A percentile compares a stretch with the other conserved stretches of the same genome.
Evolutionary conservation across 1,139 yeast species (phyloP).

Genomic region (Blastobotrys raffinosifermentans): DNA sequence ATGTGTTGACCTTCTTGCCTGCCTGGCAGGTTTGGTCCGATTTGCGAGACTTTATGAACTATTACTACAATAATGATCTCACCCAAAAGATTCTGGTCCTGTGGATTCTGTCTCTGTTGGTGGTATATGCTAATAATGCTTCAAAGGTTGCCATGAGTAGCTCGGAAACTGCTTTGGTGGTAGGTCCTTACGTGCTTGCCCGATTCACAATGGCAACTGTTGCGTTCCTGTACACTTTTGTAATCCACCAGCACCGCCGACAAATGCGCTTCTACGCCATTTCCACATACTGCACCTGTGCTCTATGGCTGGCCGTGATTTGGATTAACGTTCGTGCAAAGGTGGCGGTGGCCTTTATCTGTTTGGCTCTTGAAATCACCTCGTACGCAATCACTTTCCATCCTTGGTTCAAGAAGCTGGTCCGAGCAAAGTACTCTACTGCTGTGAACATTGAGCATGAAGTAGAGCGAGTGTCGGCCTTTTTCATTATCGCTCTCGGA

Average conservation of each 20-base stretch:
- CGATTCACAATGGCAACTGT: conserved; percentile 20
- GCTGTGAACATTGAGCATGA: conserved; percentile 65
- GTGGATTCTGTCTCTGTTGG: conserved; percentile 49
- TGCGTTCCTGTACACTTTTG: conserved; percentile 42
- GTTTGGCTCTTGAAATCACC: conserved; percentile 39
- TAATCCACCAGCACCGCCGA: conserved; percentile 47
- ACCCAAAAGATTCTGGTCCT: conserved; percentile 48
- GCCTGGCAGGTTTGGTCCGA: conserved; percentile 63
- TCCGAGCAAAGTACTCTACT: conserved; percentile 46
- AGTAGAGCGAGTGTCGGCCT: conserved; percentile 54
- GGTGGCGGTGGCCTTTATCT: conserved; percentile 42
- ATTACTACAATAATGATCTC: conserved; percentile 58
- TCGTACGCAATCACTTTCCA: conserved; percentile 35
- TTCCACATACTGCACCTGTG: not conserved
- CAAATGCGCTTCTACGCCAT: conserved; percentile 45
- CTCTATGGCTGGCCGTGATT: conserved; percentile 43
- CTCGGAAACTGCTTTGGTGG: conserved; percentile 36
- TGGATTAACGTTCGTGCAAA: conserved; percentile 41
- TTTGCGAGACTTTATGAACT: conserved; percentile 58
- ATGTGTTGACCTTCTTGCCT: conserved; percentile 49
- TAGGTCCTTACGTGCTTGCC: conserved; percentile 24
- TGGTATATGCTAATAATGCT: conserved; percentile 50
- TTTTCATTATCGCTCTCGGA: conserved; percentile 61
- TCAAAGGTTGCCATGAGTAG: conserved; percentile 33
- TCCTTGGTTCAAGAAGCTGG: conserved; percentile 41